A percentile compares a stretch with the other conserved stretches of the same genome.
Conservation (phyloP, 768 basidiomycete genomes). For the Tylopilus plumbeoviolaceoides region DNA sequence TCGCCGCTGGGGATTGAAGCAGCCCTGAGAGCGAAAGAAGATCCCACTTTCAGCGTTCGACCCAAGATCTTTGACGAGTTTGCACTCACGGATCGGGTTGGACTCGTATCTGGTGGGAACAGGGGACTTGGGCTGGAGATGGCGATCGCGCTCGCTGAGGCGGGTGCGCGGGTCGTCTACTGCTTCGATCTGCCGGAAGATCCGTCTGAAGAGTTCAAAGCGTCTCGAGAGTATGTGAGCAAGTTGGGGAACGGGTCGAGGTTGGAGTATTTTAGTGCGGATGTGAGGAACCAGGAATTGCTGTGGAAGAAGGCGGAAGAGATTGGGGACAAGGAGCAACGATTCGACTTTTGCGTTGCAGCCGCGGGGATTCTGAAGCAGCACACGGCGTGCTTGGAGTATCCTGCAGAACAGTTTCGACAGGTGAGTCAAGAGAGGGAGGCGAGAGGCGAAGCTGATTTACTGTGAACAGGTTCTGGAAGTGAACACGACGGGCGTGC, state of each 20-base stretch:
- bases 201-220: conserved; percentile 56
- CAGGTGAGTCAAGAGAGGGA: conserved; percentile 38
- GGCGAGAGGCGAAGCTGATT: neutral
- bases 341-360: conserved; percentile 74
- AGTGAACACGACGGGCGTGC: conserved; percentile 59
- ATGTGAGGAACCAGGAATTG: conserved; percentile 60
- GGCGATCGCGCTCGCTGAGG: conserved; percentile 70
- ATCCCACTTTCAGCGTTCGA: conserved; percentile 32
- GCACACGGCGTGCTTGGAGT: conserved; percentile 61
- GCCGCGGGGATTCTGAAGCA: conserved; percentile 69
- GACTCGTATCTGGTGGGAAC: conserved; percentile 60
- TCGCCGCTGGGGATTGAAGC: conserved; percentile 62
- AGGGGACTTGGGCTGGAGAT: conserved; percentile 80
- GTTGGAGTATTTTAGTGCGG: conserved; percentile 58
- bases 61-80: conserved; percentile 61
- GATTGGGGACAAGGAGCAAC: conserved; percentile 62
- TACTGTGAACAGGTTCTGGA: conserved; percentile 49
- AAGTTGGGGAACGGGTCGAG: conserved; percentile 40
- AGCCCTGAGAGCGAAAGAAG: conserved; percentile 42
- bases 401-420: conserved; percentile 60
- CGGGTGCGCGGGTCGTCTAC: conserved; percentile 65
- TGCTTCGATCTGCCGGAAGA: conserved; percentile 58
- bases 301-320: conserved; percentile 55
- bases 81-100: conserved; percentile 52
- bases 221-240: conserved; percentile 49